Conservation (phyloP, 139 green algal genomes). For the Auxenochlorella protothecoides region DNA sequence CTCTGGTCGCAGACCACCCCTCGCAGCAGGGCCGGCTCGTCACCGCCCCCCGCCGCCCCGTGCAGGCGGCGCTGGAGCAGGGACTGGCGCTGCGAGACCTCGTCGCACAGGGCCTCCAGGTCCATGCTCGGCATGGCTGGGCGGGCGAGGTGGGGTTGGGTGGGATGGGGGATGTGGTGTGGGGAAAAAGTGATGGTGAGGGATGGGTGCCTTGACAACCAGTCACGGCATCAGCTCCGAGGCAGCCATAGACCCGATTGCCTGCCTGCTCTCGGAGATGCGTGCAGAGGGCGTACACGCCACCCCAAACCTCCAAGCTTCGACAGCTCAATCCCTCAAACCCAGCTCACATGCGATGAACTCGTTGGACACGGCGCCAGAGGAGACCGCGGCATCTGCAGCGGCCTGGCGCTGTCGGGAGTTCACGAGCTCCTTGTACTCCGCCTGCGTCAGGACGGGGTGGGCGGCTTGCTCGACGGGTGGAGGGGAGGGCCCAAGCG, state of each 20-base stretch:
- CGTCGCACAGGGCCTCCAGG: conserved; percentile 17
- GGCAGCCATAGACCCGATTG: background rate
- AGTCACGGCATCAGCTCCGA: background rate
- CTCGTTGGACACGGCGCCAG: conserved; percentile 6
- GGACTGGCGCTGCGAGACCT: conserved; percentile 5
- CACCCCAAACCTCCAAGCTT: background rate
- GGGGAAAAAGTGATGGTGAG: too few relatives aligned
- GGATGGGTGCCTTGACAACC: background rate
- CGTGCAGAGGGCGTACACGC: too few relatives aligned
- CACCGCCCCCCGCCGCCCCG: background rate
- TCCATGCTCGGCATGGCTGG: conserved; percentile 14
- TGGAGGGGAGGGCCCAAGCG: background rate
- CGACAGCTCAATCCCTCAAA: background rate
- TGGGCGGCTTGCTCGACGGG: background rate
- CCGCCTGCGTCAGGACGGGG: conserved; percentile 3
- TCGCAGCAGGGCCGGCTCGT: background rate
- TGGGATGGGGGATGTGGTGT: too few relatives aligned
- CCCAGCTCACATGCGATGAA: conserved; percentile 14
- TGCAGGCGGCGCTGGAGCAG: conserved; percentile 7
- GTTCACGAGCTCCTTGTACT: conserved; percentile 23
- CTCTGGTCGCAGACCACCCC: conserved; percentile 12
- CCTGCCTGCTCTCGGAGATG: too few relatives aligned
- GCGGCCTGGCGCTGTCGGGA: background rate
- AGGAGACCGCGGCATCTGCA: conserved; percentile 2
- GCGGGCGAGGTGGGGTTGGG: background rate